phyloP scores from a whole-genome alignment of 2,329 filamentous ascomycete species.

The Colletotrichum shisoi region DNA sequence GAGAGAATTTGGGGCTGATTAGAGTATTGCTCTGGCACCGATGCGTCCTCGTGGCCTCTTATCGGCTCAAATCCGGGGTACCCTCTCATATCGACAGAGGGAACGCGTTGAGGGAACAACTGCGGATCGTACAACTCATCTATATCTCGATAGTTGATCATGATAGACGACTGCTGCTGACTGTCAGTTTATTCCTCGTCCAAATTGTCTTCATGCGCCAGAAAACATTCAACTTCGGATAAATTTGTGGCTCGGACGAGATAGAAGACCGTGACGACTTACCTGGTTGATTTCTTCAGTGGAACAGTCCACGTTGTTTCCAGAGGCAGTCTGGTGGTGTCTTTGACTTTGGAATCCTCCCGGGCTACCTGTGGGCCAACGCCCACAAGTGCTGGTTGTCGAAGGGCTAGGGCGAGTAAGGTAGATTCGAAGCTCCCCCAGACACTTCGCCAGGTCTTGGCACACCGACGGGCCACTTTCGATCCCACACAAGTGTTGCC shows the following conservation, averaged over 20 bases:
- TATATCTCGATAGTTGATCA: background rate
- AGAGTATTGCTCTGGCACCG: background rate
- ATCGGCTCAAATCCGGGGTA: background rate
- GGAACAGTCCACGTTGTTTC: background rate
- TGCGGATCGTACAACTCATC: slow-evolving; percentile 2
- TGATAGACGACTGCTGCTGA: background rate
- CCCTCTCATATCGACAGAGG: background rate
- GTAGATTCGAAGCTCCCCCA: slow-evolving; percentile 1
- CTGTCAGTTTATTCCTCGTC: background rate
- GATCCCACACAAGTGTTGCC: background rate
- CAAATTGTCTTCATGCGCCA: background rate
- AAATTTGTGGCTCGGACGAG: too few species aligned
- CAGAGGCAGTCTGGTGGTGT: background rate
- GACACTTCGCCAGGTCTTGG: background rate
- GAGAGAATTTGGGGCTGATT: background rate
- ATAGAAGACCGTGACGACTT: background rate
- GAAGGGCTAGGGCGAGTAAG: background rate
- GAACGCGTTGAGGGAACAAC: background rate
- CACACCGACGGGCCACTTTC: background rate
- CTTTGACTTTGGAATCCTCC: background rate
- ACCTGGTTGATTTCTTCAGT: background rate
- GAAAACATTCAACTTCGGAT: background rate
- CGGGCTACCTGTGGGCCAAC: background rate
- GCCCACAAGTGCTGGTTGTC: background rate
- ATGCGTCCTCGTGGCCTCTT: background rate